Conservation (phyloP, 495 filamentous ascomycete species). For the Hypoxylon cercidicola region DNA sequence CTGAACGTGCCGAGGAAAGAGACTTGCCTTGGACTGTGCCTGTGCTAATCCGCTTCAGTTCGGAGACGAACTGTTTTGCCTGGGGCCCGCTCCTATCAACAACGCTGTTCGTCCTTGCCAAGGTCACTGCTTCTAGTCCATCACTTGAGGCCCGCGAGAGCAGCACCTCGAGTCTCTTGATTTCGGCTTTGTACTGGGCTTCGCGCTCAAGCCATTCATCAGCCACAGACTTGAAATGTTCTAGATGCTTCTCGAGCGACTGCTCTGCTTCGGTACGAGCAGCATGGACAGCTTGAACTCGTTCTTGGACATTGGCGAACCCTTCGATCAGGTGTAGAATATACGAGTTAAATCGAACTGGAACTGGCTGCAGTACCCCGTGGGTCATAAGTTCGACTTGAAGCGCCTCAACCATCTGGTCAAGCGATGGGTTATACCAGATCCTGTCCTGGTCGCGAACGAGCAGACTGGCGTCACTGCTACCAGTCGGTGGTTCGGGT, state of each 20-base stretch:
- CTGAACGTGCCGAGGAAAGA: not conserved
- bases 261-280: constrained; percentile 45
- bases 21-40: constrained; percentile 16
- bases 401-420: constrained; percentile 57
- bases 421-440: constrained; percentile 55
- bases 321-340: constrained; percentile 55
- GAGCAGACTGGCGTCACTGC: constrained; percentile 11
- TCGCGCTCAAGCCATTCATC: constrained; percentile 57
- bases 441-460: constrained; percentile 41
- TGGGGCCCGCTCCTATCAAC: constrained; percentile 48
- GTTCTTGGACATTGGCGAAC: constrained; percentile 38
- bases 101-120: constrained; percentile 56
- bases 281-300: constrained; percentile 27
- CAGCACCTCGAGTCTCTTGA: constrained; percentile 61
- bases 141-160: constrained; percentile 57
- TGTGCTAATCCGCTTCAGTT: constrained; percentile 43
- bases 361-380: constrained; percentile 44
- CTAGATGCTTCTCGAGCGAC: constrained; percentile 50
- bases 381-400: constrained; percentile 50
- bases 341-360: constrained; percentile 53
- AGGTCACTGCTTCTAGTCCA: constrained; percentile 57
- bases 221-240: constrained; percentile 50
- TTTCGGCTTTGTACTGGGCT: constrained; percentile 55
- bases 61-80: constrained; percentile 48
- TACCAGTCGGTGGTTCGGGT: not conserved